Evolutionary conservation across 371 early-diverging fungal genomes (phyloP).

Genomic region (Apophysomyces trapeziformis): DNA sequence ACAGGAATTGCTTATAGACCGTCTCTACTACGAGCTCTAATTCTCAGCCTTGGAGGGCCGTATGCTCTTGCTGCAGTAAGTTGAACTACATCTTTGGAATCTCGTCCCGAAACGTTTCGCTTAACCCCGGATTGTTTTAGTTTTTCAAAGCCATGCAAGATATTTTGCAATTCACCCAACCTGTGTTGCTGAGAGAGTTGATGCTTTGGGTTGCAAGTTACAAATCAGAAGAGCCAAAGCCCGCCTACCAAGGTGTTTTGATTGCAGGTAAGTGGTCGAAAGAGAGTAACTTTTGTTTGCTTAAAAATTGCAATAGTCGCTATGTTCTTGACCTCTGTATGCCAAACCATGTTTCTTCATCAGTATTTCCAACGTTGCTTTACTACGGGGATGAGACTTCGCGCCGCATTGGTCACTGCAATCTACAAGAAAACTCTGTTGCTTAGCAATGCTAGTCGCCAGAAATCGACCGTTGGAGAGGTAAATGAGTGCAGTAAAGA

Average conservation of each 20-base stretch:
- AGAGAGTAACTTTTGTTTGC: background rate
- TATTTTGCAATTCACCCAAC: conserved; percentile 84
- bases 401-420: conserved; percentile 83
- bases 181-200: conserved; percentile 74
- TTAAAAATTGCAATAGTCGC: conserved; percentile 31
- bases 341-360: conserved; percentile 88
- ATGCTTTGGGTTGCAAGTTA: conserved; percentile 75
- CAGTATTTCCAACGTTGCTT: conserved; percentile 90
- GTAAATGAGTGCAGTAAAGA: conserved; percentile 19
- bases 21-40: conserved; percentile 70
- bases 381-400: conserved; percentile 79
- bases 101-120: too few relatives aligned
- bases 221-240: conserved; percentile 51
- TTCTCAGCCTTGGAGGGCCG: conserved; percentile 67
- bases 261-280: conserved; percentile 49
- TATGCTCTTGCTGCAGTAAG: conserved; percentile 70
- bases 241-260: conserved; percentile 65
- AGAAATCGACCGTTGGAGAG: conserved; percentile 81
- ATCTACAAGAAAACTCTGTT: conserved; percentile 88
- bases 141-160: conserved; percentile 85
- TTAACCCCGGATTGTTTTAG: conserved; percentile 1
- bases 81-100: background rate
- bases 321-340: conserved; percentile 83
- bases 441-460: conserved; percentile 82
- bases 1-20: conserved; percentile 48